These are phyloP conservation scores for Phyllosticta citrichinensis DNA, from an alignment of 2,329 filamentous ascomycete species.

Conservation along the genomic window DNA sequence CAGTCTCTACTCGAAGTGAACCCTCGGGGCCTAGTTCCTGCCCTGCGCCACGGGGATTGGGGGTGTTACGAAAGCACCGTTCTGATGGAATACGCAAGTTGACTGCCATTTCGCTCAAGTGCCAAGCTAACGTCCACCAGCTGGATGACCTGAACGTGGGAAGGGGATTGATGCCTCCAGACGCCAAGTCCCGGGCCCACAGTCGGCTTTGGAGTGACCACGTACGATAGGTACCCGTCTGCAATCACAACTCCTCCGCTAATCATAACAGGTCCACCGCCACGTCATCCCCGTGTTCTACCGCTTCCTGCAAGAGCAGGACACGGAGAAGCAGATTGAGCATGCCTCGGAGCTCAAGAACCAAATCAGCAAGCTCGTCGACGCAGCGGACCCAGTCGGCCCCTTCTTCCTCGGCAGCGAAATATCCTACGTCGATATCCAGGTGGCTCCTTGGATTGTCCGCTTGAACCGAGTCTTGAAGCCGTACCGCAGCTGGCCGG, in stretches of 20 bases:
- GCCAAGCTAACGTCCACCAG: conserved; percentile 27
- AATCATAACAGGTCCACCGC: conserved; percentile 54
- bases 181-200: conserved; percentile 59
- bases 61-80: conserved; percentile 72
- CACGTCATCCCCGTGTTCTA: conserved; percentile 70
- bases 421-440: conserved; percentile 60
- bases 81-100: conserved; percentile 67
- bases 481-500: conserved; percentile 56
- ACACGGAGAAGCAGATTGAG: conserved; percentile 47
- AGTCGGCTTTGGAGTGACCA: conserved; percentile 75
- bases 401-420: conserved; percentile 57
- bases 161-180: conserved; percentile 52
- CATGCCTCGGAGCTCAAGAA: conserved; percentile 52
- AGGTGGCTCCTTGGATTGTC: conserved; percentile 66
- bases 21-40: conserved; percentile 65
- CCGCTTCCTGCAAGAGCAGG: conserved; percentile 56
- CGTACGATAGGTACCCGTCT: conserved; percentile 30
- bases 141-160: conserved; percentile 62
- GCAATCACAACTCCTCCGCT: not conserved
- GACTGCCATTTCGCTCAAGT: too few species aligned
- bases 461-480: conserved; percentile 56
- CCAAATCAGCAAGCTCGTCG: conserved; percentile 53
- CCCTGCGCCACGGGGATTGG: conserved; percentile 69
- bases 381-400: conserved; percentile 47
- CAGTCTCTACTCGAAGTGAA: conserved; percentile 64